Conservation (phyloP, 148 eudicot species). For the Camellia granthamiana region DNA sequence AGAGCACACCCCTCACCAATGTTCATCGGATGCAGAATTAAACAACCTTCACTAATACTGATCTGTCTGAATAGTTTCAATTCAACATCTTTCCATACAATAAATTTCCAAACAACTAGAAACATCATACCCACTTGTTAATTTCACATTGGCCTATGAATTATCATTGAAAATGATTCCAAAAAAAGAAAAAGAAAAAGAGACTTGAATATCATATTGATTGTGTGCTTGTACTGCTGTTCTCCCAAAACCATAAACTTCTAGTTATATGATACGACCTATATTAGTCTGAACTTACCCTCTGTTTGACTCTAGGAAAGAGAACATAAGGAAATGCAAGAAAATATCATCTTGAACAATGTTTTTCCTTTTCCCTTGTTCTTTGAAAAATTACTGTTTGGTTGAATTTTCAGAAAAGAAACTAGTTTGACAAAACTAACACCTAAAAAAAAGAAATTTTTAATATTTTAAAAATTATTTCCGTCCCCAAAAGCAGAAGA, state of each 20-base stretch:
- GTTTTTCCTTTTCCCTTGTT: neutral
- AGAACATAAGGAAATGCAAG: neutral
- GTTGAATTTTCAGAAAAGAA: too few species aligned
- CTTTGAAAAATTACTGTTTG: neutral
- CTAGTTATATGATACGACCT: neutral
- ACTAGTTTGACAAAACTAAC: too few species aligned
- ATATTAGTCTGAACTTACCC: neutral
- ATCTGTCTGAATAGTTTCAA: slow-evolving; percentile 1
- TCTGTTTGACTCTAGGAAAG: neutral
- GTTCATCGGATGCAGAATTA: neutral
- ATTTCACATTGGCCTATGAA: neutral
- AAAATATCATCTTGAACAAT: neutral
- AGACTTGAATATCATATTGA: neutral
- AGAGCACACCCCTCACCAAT: neutral
- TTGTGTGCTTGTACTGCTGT: neutral
- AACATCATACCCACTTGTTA: neutral
- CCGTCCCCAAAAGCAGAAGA: too few species aligned
- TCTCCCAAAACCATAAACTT: neutral
- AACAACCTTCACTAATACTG: neutral
- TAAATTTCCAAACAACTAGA: neutral
- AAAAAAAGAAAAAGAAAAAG: too few species aligned
- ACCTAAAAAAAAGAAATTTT: too few species aligned
- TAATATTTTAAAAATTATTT: too few species aligned
- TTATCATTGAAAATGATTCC: neutral
- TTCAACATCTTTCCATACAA: neutral